Evolutionary conservation across 805 yeast genomes (phyloP), one percentile per base, ranked within the genome.

Genomic region (Candida maltosa): DNA sequence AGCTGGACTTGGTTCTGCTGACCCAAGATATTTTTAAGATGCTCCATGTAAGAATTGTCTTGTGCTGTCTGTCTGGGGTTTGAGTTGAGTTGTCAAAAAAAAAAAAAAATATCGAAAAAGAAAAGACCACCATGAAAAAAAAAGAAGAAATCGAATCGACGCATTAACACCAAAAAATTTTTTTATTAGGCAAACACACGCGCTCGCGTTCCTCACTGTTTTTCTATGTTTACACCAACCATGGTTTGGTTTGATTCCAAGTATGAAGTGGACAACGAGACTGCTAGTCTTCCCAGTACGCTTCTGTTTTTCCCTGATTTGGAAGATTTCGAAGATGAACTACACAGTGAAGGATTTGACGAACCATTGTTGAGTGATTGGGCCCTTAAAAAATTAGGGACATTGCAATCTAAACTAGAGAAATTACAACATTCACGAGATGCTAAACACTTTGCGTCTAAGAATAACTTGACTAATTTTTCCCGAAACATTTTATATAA

Each of bases 391-490:
- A 61, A 62, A 38, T 69, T 76, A 16, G 80, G 80, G 3, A 54
- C 70, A 0, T 52, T 77, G 12, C 76, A 69, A 53, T 57, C 72
- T 2, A 63, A 68, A 39, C 54, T 76, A 4, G 81, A 76, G 38
- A 41, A 39, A 5, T 37, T 55, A 9, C 59, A 60, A 21, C 41
- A 38, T n/a, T 38, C 15, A 24, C 29, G 37, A 15, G 39, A 36
- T 26, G 20, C 31, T n/a, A 31, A 19, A 16, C 14, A 16, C 6
- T 16, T 29, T 15, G 19, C 27, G 8, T 17, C n/a, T n/a, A 25
- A 29, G 14, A 23, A 12, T 17, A 27, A 23, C 16, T 12, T 33
- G 27, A 30, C 14, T 25, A 38, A 29, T n/a, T 34, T 37, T 28
- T 39, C 41, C 19, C 25, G 35, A 14, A 26, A 35, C 26, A 40